Base-by-base conservation (phyloP, 106 monocot species). In the Dendrobium nobile region DNA sequence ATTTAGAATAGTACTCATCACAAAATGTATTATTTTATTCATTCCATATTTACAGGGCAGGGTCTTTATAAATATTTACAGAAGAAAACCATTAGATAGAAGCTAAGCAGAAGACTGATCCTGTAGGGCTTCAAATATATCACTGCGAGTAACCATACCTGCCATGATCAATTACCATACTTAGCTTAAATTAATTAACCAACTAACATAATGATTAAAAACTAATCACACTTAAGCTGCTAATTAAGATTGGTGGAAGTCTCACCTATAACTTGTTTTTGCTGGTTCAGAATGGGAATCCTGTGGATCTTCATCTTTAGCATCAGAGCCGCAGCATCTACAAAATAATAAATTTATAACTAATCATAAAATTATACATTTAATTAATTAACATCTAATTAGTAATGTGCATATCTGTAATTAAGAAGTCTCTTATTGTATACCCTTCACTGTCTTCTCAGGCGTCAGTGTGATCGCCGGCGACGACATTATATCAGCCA, bases 261-360 rank as follows among this genome's bases (percentile, higher is more conserved):
- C 83, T 87, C 48, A 90, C 90, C 90, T 73, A 90, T 72, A 26
- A 90, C 78, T 19, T 79, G 55, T 20, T 31, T 18, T 22, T 85
- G 72, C 47, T 88, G 78, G 59, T 88, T 81, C 7, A 91, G 28
- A 10, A 91, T 79, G 2, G 88, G 88, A 18, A 91, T 88, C 84
- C 81, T 86, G 67, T 88, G 78, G 61, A 88, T 81, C 77, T 91
- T 84, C 86, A 75, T 78, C 80, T 73, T 91, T 20, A 88, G 88
- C 88, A 91, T 88, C 31, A 91, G 54, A 22, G 84, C 86, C 4
- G 91, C 88, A 80, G 84, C 86, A 75, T 91, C 91, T 91, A 84
- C 82, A 80, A 20, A 84, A 77, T 24, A 72, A 61, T 51, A 51
- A 1, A 13, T 3, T 51, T 51, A 11, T 51, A 37, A 37, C 37